Evolutionary conservation across 2,329 filamentous ascomycete species (phyloP).

Genomic region (Colletotrichum lentis): DNA sequence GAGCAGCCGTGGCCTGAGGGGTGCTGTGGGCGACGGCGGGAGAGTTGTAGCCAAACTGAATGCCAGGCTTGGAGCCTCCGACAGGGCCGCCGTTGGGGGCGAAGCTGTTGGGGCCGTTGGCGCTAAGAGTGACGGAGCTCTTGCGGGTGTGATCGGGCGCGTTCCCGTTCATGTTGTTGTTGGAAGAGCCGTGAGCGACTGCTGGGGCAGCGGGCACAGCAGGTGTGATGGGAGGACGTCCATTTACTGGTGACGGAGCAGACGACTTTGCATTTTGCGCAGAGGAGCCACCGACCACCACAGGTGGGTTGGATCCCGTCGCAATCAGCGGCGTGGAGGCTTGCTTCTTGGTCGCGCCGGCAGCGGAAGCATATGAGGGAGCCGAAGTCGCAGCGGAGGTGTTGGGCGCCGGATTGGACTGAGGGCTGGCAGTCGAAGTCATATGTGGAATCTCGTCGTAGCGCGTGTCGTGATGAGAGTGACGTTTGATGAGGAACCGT

Average conservation of each 20-base stretch:
- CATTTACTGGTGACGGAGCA: conserved; percentile 83
- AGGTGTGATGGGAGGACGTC: conserved; percentile 75
- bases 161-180: conserved; percentile 72
- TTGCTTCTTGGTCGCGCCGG: conserved; percentile 69
- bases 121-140: conserved; percentile 89
- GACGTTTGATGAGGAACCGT: conserved; percentile 30
- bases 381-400: conserved; percentile 64
- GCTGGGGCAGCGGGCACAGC: conserved; percentile 70
- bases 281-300: conserved; percentile 64
- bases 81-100: conserved; percentile 76
- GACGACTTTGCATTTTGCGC: conserved; percentile 68
- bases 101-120: conserved; percentile 78
- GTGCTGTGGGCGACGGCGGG: conserved; percentile 72
- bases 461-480: conserved; percentile 14
- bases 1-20: conserved; percentile 64
- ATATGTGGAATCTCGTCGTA: conserved; percentile 56
- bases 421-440: conserved; percentile 67
- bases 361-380: conserved; percentile 73
- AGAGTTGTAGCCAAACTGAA: conserved; percentile 86
- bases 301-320: conserved; percentile 64
- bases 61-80: conserved; percentile 68
- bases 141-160: conserved; percentile 80
- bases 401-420: conserved; percentile 66
- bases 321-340: conserved; percentile 68
- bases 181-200: conserved; percentile 67